A percentile compares a stretch with the other conserved stretches of the same genome.
phyloP scores from a whole-genome alignment of 306 rosid genomes.

The Amphicarpaea edgeworthii region DNA sequence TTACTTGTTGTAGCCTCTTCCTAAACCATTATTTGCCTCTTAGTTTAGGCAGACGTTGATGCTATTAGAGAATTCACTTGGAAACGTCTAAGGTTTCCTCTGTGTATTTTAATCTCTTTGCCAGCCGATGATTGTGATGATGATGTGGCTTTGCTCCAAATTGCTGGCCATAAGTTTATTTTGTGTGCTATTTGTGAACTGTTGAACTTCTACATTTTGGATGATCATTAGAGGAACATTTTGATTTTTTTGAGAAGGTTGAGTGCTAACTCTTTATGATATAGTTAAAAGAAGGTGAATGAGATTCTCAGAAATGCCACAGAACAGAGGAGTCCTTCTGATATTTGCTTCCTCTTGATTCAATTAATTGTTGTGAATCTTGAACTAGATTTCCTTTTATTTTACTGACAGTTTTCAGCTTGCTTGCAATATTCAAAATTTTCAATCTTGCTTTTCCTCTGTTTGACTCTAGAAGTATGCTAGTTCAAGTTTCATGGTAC shows the following conservation, averaged over 20 bases:
- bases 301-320: background rate
- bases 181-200: background rate
- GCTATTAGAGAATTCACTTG: background rate
- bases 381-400: conserved; percentile 5
- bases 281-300: background rate
- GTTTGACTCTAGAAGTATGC: conserved; percentile 30
- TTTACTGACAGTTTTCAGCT: background rate
- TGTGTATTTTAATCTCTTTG: background rate
- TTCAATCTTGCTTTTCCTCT: background rate
- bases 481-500: conserved; percentile 14
- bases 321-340: background rate
- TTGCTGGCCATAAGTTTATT: background rate
- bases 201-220: background rate
- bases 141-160: conserved; percentile 5
- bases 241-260: background rate
- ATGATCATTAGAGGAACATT: background rate
- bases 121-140: background rate
- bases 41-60: background rate
- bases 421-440: background rate
- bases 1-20: background rate
- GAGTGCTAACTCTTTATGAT: background rate
- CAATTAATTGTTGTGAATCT: conserved; percentile 11
- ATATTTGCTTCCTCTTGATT: conserved; percentile 19
- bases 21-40: background rate
- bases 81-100: background rate